Percentiles rank a stretch among this genome's conserved stretches.
Conservation (phyloP, 345 rosid genomes). For the Eucalyptus shirleyi region DNA sequence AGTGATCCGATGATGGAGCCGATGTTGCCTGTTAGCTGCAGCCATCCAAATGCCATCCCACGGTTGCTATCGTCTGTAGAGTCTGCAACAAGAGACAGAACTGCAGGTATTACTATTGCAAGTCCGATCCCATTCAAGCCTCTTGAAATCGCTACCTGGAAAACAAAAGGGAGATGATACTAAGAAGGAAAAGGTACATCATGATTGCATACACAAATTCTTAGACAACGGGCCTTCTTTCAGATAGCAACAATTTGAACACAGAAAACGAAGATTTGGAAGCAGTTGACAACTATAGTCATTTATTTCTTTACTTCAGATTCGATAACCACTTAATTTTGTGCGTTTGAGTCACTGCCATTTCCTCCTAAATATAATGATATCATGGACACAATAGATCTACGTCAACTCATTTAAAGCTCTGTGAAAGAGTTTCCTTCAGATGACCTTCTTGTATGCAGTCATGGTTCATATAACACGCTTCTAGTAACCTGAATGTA, state of each 20-base stretch:
- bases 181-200: neutral
- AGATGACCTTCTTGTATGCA: neutral
- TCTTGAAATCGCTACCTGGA: slow-evolving; percentile 76
- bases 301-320: neutral
- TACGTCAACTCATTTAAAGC: neutral
- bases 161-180: neutral
- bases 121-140: slow-evolving; percentile 83
- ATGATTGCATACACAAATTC: neutral
- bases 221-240: neutral
- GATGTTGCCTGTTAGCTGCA: slow-evolving; percentile 40
- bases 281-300: neutral
- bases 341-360: neutral
- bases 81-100: slow-evolving; percentile 79
- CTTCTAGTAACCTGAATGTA: neutral
- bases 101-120: slow-evolving; percentile 69
- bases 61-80: slow-evolving; percentile 70
- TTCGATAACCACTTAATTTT: neutral
- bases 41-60: slow-evolving; percentile 78
- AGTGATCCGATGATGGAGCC: slow-evolving; percentile 55
- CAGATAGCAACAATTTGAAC: neutral
- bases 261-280: neutral
- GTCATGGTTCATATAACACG: neutral
- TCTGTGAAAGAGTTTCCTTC: neutral
- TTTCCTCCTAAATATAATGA: neutral
- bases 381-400: neutral